Percentiles rank a stretch among this genome's conserved stretches.
These are phyloP conservation scores for Oryza punctata DNA, from an alignment of 176 grass and related monocot species.

Conservation along the genomic window DNA sequence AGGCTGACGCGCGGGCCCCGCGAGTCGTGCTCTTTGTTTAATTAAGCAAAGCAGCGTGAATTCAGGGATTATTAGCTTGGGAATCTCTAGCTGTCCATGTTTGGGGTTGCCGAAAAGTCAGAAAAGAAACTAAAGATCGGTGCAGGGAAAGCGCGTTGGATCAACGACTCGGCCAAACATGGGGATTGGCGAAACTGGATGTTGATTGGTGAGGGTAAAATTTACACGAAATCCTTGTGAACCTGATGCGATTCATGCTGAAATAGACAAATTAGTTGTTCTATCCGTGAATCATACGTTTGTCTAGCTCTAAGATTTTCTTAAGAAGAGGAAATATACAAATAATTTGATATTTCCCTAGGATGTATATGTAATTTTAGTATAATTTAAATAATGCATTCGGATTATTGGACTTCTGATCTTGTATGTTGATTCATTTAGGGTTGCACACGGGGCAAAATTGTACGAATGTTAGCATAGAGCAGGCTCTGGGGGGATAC, in stretches of 20 bases:
- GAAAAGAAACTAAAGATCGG: background rate
- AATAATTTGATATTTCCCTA: background rate
- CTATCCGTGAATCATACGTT: background rate
- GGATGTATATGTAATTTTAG: background rate
- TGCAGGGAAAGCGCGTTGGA: constrained; percentile 29
- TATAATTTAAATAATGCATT: background rate
- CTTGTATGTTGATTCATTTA: background rate
- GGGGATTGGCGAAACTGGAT: background rate
- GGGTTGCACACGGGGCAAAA: constrained; percentile 1
- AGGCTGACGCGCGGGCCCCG: constrained; percentile 35
- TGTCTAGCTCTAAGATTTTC: background rate
- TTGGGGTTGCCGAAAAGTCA: constrained; percentile 24
- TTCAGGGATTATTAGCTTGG: background rate
- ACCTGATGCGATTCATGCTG: background rate
- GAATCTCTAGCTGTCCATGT: constrained; percentile 32
- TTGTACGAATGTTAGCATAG: background rate
- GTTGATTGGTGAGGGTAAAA: background rate
- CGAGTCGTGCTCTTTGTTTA: background rate
- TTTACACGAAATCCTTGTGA: background rate
- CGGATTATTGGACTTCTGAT: background rate
- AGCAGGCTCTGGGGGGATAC: background rate
- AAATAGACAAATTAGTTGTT: background rate
- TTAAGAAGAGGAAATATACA: background rate
- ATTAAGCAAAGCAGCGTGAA: constrained; percentile 3
- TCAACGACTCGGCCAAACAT: constrained; percentile 1